phyloP scores from a whole-genome alignment of 208 protist genomes.

The Porcisia hertigi region DNA sequence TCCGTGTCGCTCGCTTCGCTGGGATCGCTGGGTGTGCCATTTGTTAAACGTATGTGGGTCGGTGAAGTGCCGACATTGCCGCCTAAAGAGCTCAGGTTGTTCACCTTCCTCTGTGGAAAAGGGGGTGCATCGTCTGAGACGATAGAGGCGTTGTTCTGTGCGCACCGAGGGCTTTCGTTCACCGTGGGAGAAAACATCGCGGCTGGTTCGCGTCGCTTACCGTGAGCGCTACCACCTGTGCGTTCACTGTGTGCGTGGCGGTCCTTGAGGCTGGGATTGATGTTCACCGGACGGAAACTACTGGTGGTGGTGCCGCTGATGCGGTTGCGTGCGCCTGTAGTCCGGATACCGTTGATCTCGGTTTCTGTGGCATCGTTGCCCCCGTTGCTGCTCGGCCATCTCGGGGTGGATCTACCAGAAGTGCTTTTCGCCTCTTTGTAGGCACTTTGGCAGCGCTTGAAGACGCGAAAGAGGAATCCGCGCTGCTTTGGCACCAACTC shows the following conservation, averaged over 20 bases:
- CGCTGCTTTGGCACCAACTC: slow-evolving; percentile 14
- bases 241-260: neutral
- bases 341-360: neutral
- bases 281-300: neutral
- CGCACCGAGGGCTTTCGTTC: neutral
- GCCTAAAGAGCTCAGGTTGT: neutral
- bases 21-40: slow-evolving; percentile 6
- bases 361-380: neutral
- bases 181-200: neutral
- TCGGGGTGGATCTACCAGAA: neutral
- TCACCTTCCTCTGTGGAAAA: slow-evolving; percentile 6
- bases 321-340: neutral
- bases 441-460: slow-evolving; percentile 5
- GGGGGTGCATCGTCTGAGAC: neutral
- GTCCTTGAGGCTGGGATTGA: neutral
- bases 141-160: neutral
- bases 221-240: slow-evolving; percentile 1
- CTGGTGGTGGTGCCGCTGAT: neutral
- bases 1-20: neutral
- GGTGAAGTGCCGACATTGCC: neutral
- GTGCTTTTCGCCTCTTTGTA: neutral
- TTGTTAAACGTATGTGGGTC: neutral
- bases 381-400: neutral
- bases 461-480: slow-evolving; percentile 7
- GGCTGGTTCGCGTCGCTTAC: slow-evolving; percentile 2